Percentiles rank a stretch among this genome's conserved stretches.
These are phyloP conservation scores for Rhytidiadelphus loreus DNA, from an alignment of 225 moss, liverwort and hornwort genomes.

Conservation along the genomic window DNA sequence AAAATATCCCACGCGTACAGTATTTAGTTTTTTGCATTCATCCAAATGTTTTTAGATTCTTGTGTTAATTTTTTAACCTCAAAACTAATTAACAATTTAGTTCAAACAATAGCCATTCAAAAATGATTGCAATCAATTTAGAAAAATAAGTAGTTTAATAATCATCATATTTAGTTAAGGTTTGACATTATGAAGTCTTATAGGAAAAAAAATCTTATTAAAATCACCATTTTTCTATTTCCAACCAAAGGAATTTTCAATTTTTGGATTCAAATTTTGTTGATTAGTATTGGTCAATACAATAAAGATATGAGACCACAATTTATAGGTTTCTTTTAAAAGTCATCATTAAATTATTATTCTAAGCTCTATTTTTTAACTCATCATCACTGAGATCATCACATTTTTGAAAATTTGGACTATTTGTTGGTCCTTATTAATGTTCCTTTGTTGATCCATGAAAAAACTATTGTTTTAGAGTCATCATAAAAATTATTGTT, in stretches of 20 bases:
- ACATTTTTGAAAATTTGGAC: not conserved
- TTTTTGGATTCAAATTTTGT: not conserved
- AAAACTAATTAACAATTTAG: not conserved
- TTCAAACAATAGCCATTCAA: not conserved
- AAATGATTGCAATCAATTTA: not conserved
- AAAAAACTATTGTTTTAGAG: no score
- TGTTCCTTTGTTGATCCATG: no score
- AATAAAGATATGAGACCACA: rapidly evolving
- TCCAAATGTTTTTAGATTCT: not conserved
- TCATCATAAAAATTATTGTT: no score
- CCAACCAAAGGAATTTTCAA: no score
- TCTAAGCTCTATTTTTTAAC: rapidly evolving
- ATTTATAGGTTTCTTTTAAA: not conserved
- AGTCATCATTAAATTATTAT: not conserved
- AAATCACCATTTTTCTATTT: not conserved
- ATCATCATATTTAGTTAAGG: not conserved
- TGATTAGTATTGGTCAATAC: not conserved
- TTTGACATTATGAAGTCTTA: rapidly evolving
- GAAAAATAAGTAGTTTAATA: rapidly evolving
- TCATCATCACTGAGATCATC: not conserved
- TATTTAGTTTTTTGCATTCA: not conserved
- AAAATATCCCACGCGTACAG: rapidly evolving
- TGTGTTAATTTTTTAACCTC: not conserved
- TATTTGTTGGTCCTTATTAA: not conserved
- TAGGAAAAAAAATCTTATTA: not conserved